These are phyloP conservation scores for Metschnikowia arizonensis DNA, from an alignment of 805 yeast genomes.

Conservation along the genomic window DNA sequence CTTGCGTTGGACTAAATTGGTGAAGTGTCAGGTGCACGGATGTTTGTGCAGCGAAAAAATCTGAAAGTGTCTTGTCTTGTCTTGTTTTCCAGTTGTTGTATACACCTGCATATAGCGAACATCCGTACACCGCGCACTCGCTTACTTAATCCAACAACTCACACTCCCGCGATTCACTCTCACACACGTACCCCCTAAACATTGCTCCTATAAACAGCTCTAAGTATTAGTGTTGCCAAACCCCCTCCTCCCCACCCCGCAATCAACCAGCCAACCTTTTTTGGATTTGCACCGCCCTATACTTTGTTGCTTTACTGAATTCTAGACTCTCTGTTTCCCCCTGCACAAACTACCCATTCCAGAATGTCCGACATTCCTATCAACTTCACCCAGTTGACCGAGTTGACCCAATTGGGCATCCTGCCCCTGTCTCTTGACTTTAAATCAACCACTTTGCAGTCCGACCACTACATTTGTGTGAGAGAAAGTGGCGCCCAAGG, in stretches of 20 bases:
- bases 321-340: not conserved
- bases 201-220: conserved; percentile 7
- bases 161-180: conserved; percentile 2
- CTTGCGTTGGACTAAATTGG: too few species aligned
- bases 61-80: too few species aligned
- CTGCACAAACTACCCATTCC: not conserved
- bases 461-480: conserved; percentile 83
- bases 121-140: conserved; percentile 7
- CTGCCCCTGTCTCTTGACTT: conserved; percentile 82
- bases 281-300: conserved; percentile 1
- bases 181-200: conserved; percentile 7
- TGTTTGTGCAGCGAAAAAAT: too few species aligned
- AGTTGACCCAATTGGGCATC: conserved; percentile 81
- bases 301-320: not conserved
- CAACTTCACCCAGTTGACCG: conserved; percentile 93
- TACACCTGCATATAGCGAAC: not conserved
- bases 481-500: conserved; percentile 61
- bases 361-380: conserved; percentile 72
- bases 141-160: conserved; percentile 17
- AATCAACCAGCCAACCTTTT: conserved; percentile 14
- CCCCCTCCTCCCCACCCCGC: too few species aligned
- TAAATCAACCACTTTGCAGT: conserved; percentile 90
- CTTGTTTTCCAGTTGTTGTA: too few species aligned
- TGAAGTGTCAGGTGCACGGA: too few species aligned
- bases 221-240: conserved; percentile 2